A percentile compares a stretch with the other conserved stretches of the same genome.
Evolutionary conservation across 108 stramenopile species (phyloP).

Genomic region (Aurantiochytrium sp.): DNA sequence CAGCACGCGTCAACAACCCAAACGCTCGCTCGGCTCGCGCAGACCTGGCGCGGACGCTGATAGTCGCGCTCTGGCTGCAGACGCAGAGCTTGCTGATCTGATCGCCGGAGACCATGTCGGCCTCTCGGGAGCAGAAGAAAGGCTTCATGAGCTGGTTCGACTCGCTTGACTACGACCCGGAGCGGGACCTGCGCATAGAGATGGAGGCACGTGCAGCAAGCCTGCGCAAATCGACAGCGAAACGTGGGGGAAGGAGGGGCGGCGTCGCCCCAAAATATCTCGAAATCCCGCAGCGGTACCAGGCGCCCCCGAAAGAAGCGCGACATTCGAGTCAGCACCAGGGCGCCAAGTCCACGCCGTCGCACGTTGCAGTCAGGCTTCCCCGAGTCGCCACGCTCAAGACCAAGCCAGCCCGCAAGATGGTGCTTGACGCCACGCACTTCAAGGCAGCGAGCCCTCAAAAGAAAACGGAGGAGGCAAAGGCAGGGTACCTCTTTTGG

Average conservation of each 20-base stretch:
- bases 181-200: background rate
- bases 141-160: background rate
- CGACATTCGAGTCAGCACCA: no score
- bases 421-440: no score
- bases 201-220: background rate
- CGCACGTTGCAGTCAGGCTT: no score
- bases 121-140: background rate
- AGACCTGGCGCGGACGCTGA: no score
- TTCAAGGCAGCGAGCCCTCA: no score
- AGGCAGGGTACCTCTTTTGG: background rate
- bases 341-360: no score
- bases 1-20: no score
- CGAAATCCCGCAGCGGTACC: background rate
- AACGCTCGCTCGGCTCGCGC: no score
- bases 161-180: conserved; percentile 16
- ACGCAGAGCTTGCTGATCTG: no score
- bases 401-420: background rate
- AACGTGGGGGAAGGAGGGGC: background rate
- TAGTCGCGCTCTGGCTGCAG: no score
- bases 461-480: background rate
- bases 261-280: background rate
- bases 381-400: background rate
- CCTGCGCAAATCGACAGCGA: background rate
- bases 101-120: no score
- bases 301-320: background rate